Conservation (phyloP, 2,329 filamentous ascomycete species). For the Clarireedia paspali region DNA sequence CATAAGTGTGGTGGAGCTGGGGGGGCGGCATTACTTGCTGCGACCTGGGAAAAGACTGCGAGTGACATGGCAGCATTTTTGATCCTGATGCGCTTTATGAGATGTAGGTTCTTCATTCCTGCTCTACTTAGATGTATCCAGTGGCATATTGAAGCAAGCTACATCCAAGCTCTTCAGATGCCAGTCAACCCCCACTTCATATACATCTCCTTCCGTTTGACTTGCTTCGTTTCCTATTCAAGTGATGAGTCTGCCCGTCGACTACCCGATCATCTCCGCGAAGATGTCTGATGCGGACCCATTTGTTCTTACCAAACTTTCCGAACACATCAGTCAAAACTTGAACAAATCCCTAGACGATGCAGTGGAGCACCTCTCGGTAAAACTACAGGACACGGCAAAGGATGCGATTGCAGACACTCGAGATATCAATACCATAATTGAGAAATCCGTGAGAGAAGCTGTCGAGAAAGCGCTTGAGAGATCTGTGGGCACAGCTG, state of each 20-base stretch:
- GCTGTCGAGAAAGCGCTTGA: constrained; percentile 5
- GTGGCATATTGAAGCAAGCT: background rate
- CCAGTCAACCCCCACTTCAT: background rate
- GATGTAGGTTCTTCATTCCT: background rate
- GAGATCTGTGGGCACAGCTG: background rate
- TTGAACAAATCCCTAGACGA: constrained; percentile 6
- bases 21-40: constrained; percentile 1
- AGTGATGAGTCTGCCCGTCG: background rate
- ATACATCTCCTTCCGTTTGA: background rate
- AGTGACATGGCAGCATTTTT: background rate
- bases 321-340: constrained; percentile 5
- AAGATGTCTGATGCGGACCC: constrained; percentile 7
- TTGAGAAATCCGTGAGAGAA: constrained; percentile 4
- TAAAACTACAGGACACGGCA: constrained; percentile 5
- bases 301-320: constrained; percentile 7
- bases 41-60: background rate
- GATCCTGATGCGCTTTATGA: background rate
- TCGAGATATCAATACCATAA: constrained; percentile 4
- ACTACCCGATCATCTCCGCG: constrained; percentile 4
- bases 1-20: constrained; percentile 5
- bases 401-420: constrained; percentile 6
- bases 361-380: constrained; percentile 3
- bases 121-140: constrained; percentile 1
- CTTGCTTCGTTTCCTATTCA: background rate
- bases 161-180: background rate